Base-by-base conservation (phyloP, 192 early-diverging fungal species). In the Piromyces finnis region DNA sequence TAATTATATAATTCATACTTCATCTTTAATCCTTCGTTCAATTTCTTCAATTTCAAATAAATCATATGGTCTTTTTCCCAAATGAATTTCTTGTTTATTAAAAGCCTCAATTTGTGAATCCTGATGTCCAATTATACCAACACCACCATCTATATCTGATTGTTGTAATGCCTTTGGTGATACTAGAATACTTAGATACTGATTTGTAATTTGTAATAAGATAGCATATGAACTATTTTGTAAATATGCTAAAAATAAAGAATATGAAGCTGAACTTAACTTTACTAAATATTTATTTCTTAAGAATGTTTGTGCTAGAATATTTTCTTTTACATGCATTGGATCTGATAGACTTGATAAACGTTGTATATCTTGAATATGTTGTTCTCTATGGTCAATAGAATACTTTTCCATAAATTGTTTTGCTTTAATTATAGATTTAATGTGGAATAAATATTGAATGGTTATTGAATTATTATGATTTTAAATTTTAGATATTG, bases 221-320 rank as follows among this genome's bases (percentile, higher is more conserved):
- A 96, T 85, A 83, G 93, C 94, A 78, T 92, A 94, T 78, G 94
- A 92, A 87, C 95, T 95, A 81, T 98, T 96, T 85, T 97, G 94
- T 82, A 99, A 84, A 83, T 94, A 98, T 79, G 92, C 89, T 78
- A 98, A 83, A 79, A 98, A 89, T 28, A 99, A 90, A 84, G 95
- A 94, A 81, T 94, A 94, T 1, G 95, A 92, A 18, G 94, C 95
- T 17, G 91, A 86, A 77, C 93, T 92, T 93, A 99, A 93, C 13
- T 88, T 88, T 28, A 99, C 82, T 29, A 87, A 89, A 85, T 96
- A 99, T 83, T 94, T 93, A 85, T 94, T 95, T 68, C 84, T 84
- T 80, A 92, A 91, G 85, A 92, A 97, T 37, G 90, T 88, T 79
- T 91, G 89, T 5, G 94, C 93, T 77, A 96, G 84, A 78, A 93